A percentile compares a stretch with the other conserved stretches of the same genome.
These are phyloP conservation scores for Balansia obtecta DNA, from an alignment of 2,329 filamentous ascomycete species.

Conservation along the genomic window DNA sequence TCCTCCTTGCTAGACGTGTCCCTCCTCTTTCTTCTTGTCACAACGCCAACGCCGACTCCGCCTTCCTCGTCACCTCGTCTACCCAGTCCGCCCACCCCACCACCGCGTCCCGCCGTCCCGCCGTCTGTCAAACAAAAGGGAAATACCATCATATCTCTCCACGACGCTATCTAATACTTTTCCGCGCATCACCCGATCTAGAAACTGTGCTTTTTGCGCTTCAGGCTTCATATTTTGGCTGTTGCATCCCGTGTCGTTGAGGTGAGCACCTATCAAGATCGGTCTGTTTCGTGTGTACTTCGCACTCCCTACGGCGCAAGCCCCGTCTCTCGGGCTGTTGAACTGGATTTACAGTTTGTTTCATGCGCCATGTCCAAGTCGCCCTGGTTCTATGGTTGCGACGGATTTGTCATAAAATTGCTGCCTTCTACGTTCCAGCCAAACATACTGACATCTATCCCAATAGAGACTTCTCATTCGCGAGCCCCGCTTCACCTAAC, in stretches of 20 bases:
- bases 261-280: not conserved
- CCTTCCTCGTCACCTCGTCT: not conserved
- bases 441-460: not conserved
- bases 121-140: not conserved
- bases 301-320: not conserved
- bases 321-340: not conserved
- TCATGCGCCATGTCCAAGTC: not conserved
- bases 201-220: not conserved
- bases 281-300: not conserved
- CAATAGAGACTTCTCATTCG: not conserved
- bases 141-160: not conserved
- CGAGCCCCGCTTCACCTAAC: not conserved
- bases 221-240: not conserved
- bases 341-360: not conserved
- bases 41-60: not conserved
- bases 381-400: not conserved
- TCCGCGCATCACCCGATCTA: not conserved
- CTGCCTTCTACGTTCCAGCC: not conserved
- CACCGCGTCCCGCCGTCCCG: slow-evolving; percentile 3
- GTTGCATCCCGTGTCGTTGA: not conserved
- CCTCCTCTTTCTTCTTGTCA: slow-evolving; percentile 4
- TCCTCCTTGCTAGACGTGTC: not conserved
- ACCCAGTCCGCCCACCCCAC: not conserved
- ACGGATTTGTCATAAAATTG: not conserved
- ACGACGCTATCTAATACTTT: not conserved